Base-by-base conservation (phyloP, 306 rosid species). In the Rubus parviflorus region DNA sequence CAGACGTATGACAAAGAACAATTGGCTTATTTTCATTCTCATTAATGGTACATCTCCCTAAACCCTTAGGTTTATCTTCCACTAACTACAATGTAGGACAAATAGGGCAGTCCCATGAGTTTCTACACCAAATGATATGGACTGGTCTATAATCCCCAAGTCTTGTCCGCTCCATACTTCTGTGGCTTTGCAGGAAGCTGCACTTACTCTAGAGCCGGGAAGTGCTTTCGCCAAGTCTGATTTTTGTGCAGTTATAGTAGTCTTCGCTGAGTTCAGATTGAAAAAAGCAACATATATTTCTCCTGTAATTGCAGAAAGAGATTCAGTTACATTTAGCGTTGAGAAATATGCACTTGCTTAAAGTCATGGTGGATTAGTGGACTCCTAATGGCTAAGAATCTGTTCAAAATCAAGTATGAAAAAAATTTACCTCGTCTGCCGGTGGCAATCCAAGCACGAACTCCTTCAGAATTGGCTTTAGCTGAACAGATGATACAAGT, bases 401-500 rank as follows among this genome's bases (percentile, higher is more conserved):
- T 63, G 46, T 38, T 17, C n/a, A 37, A 38, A 63, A 15, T 38
- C 12, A 35, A 62, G 70, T 37, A 1, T 64, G 25, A 40, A 35
- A 61, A 17, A 17, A 64, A 4, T 38, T 37, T 64, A 92, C 97
- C 97, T 78, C 53, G 74, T 80, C 88, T 83, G 79, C 99, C 97
- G 0, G 85, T 88, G 30, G 99, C 99, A 70, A 92, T 72, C 99
- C 99, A 95, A 45, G 97, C 83, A 63, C 90, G 92, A 75, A 84
- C 70, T 60, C 96, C 99, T 12, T 74, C 73, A 22, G 81, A 23
- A 76, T 12, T 72, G 83, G 5, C 58, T 72, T 83, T 47, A 46
- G 73, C 97, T 90, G 91, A 89, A 85, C 46, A 61, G 75, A 61
- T 17, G 71, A 83, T 75, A 3, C 79, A 60, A 81, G 70, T 75